Base-by-base conservation (phyloP, 2,329 filamentous ascomycete genomes). In the Xylaria sp. region DNA sequence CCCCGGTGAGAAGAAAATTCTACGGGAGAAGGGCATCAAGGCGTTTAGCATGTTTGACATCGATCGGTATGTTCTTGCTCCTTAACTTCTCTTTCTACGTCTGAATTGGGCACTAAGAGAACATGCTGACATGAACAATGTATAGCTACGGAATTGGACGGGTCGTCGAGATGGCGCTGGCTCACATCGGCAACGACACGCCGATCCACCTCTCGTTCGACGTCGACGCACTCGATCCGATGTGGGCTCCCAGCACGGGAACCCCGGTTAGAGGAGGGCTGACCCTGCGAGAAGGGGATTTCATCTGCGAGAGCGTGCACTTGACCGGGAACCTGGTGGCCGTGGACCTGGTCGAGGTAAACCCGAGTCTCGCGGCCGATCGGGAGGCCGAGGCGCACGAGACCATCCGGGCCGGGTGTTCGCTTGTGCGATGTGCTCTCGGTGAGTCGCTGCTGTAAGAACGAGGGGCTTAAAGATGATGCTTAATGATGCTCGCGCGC, bases 41-140 rank as follows among this genome's bases (percentile, higher is more conserved):
- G 95, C 95, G 3, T 99, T 98, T 78, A 95, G 92, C 83, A 99
- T 99, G 96, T 96, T 97, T 80, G 96, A 99, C 79, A 92, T 99
- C 81, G 96, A 99, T 82, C 88, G 89, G 92, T 94, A 84, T 76
- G 87, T 25, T 44, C 41, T 3, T 25, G 55, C 32, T n/a, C 15
- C 46, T 59, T 58, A n/a, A 52, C 34, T 39, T 41, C 28, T 6
- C 12, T 48, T 20, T 8, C 44, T 20, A 3, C 8, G 0, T 10
- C 2, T 48, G 13, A 18, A 10, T 44, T 7, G 23, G 15, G n/a
- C 12, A 46, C 34, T 6, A 44, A 32, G 28, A 28, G 37, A 15
- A n/a, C 41, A 61, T 10, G 44, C 65, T 72, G 34, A 68, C 65
- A 41, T 48, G 28, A n/a, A n/a, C 39, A 5, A 7, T 37, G 9